Evolutionary conservation across 2,329 filamentous ascomycete genomes (phyloP).

Genomic region (Zymoseptoria brevis): DNA sequence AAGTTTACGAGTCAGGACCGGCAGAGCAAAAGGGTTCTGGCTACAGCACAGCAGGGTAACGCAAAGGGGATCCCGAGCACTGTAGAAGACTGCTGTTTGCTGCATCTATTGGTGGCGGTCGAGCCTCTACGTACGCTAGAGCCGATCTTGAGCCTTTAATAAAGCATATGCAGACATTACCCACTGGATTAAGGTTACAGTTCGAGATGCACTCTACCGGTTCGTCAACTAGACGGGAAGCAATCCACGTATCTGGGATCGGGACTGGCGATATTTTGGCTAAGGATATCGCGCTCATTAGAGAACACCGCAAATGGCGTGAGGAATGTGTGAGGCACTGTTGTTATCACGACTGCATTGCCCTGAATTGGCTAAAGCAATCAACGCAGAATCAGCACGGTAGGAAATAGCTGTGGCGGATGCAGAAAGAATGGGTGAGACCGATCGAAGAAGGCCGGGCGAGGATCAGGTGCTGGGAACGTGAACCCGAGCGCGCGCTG

Average conservation of each 20-base stretch:
- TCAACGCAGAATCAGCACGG: conserved; percentile 6
- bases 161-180: not conserved
- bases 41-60: not conserved
- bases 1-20: not conserved
- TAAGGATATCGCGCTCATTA: too few relatives aligned
- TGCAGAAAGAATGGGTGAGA: not conserved
- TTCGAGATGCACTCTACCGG: not conserved
- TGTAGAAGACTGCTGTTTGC: not conserved
- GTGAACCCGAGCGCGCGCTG: not conserved
- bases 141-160: not conserved
- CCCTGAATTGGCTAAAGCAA: conserved; percentile 13
- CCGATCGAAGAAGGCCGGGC: not conserved
- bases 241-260: not conserved
- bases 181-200: not conserved
- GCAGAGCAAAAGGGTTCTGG: not conserved
- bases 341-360: conserved; percentile 9
- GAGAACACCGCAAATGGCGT: not conserved
- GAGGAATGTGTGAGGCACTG: not conserved
- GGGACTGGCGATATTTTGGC: not conserved
- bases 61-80: not conserved
- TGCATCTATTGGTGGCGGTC: not conserved
- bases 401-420: not conserved
- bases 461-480: not conserved
- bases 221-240: not conserved
- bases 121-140: not conserved